Evolutionary conservation across 768 basidiomycete genomes (phyloP).

Genomic region (Lentinus tigrinus): DNA sequence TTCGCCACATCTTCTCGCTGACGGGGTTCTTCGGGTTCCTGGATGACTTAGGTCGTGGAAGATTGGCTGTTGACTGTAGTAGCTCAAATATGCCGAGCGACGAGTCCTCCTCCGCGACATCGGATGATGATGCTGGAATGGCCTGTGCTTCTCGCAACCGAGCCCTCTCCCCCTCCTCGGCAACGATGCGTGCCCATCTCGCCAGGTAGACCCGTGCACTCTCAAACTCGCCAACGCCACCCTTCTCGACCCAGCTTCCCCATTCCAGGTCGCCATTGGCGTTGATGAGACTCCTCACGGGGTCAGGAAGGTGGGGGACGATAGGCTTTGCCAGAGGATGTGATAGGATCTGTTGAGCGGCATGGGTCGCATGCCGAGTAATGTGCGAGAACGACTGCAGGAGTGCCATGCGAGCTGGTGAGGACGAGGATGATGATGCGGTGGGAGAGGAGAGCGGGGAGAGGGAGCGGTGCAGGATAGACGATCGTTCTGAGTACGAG

Average conservation of each 20-base stretch:
- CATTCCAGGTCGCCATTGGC: slow-evolving; percentile 91
- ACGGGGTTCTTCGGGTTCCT: slow-evolving; percentile 80
- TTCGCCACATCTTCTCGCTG: slow-evolving; percentile 66
- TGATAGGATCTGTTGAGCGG: slow-evolving; percentile 91
- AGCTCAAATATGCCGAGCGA: slow-evolving; percentile 88
- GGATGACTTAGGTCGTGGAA: slow-evolving; percentile 81
- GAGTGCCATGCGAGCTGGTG: slow-evolving; percentile 73
- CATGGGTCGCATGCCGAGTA: slow-evolving; percentile 88
- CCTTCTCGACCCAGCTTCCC: slow-evolving; percentile 91
- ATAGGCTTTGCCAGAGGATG: slow-evolving; percentile 97
- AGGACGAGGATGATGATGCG: slow-evolving; percentile 47
- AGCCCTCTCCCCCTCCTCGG: slow-evolving; percentile 94
- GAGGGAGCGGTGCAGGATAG: slow-evolving; percentile 79
- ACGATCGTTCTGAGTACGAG: slow-evolving; percentile 66
- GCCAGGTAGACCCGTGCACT: slow-evolving; percentile 95
- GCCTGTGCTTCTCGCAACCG: slow-evolving; percentile 77
- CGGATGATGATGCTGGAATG: slow-evolving; percentile 51
- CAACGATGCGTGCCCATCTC: slow-evolving; percentile 94
- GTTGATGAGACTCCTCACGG: slow-evolving; percentile 85
- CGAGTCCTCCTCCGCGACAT: slow-evolving; percentile 60
- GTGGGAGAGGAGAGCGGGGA: slow-evolving; percentile 51
- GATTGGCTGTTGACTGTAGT: slow-evolving; percentile 71
- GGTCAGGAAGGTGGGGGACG: slow-evolving; percentile 92
- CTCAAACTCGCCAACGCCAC: slow-evolving; percentile 94
- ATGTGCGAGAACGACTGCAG: slow-evolving; percentile 95